Conservation (phyloP, 2,329 filamentous ascomycete genomes). For the Xylaria sp. region DNA sequence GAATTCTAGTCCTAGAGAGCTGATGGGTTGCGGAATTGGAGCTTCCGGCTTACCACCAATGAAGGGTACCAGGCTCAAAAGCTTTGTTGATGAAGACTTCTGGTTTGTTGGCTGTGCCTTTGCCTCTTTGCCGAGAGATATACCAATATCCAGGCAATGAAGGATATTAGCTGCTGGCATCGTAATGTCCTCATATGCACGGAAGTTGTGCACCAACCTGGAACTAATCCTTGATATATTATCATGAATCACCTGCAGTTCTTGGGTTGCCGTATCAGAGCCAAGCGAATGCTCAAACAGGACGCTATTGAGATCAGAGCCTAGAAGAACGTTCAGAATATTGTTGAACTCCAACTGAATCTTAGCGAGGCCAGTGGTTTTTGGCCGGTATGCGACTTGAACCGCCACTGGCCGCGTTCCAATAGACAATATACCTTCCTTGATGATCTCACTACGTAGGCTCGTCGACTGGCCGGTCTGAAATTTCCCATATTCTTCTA, state of each 20-base stretch:
- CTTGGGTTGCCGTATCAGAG: conserved; percentile 52
- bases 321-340: conserved; percentile 72
- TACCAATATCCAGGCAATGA: conserved; percentile 78
- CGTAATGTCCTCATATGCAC: conserved; percentile 86
- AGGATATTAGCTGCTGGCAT: conserved; percentile 81
- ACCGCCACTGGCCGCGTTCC: conserved; percentile 74
- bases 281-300: conserved; percentile 51
- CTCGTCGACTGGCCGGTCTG: conserved; percentile 77
- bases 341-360: conserved; percentile 87
- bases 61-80: conserved; percentile 65
- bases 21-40: conserved; percentile 38
- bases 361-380: conserved; percentile 71
- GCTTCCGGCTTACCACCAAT: conserved; percentile 58
- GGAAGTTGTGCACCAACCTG: conserved; percentile 75
- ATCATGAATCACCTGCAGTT: conserved; percentile 62
- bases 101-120: conserved; percentile 42
- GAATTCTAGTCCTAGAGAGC: conserved; percentile 58
- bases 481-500: conserved; percentile 71
- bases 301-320: conserved; percentile 56
- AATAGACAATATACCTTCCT: conserved; percentile 69
- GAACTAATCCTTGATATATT: conserved; percentile 75
- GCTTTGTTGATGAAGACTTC: conserved; percentile 44
- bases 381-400: conserved; percentile 76
- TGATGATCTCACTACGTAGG: conserved; percentile 70
- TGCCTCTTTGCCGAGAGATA: conserved; percentile 68